Percentiles rank a stretch among this genome's conserved stretches.
Conservation (phyloP, 345 rosid species). For the Ricinus communis region DNA sequence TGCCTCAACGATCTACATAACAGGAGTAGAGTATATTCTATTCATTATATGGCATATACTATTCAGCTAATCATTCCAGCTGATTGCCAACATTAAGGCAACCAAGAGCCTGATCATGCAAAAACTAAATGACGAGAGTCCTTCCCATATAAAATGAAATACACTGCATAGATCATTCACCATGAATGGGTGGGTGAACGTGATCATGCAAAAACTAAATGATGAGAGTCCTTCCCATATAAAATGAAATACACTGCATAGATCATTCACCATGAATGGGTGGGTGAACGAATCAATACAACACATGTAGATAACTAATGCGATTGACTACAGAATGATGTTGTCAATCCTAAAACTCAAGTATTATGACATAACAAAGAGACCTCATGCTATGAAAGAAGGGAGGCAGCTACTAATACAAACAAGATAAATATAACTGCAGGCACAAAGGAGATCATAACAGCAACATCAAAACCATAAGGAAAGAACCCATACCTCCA, state of each 20-base stretch:
- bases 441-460: neutral
- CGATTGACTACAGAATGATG: neutral
- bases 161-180: neutral
- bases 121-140: no score
- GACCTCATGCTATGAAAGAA: neutral
- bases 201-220: no score
- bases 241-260: neutral
- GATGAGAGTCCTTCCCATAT: no score
- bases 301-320: neutral
- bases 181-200: no score
- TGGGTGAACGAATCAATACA: no score
- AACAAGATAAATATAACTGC: neutral
- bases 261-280: no score
- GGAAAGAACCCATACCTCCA: conserved; percentile 24
- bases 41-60: neutral
- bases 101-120: no score
- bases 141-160: neutral
- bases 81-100: neutral
- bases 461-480: conserved; percentile 3
- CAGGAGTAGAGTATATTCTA: neutral
- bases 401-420: neutral
- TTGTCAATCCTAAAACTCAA: neutral
- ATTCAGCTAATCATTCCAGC: neutral
- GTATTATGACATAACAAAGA: neutral
- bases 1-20: neutral